Percentiles rank a stretch among this genome's conserved stretches.
phyloP scores from a whole-genome alignment of 495 filamentous ascomycete genomes.

The Trichocladium antarcticum region DNA sequence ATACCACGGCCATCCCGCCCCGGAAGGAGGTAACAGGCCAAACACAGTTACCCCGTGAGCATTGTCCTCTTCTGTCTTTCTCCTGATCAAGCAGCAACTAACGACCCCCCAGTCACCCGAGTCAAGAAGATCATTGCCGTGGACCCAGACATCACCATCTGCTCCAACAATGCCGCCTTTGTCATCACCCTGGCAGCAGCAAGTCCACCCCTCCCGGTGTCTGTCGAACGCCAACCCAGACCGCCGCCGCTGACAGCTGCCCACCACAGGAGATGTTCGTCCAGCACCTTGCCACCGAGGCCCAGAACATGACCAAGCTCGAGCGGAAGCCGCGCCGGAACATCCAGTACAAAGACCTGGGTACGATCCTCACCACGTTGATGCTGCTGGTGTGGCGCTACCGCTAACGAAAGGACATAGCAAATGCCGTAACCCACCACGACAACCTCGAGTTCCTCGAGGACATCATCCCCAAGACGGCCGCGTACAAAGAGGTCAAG shows the following conservation, averaged over 20 bases:
- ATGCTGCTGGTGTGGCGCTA: background rate
- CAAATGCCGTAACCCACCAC: conserved; percentile 73
- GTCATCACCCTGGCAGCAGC: conserved; percentile 84
- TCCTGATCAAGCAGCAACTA: conserved; percentile 2
- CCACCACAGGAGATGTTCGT: conserved; percentile 86
- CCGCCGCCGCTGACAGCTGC: conserved; percentile 1
- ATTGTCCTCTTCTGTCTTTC: background rate
- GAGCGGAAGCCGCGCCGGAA: conserved; percentile 87
- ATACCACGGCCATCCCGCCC: conserved; percentile 68
- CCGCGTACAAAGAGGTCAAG: conserved; percentile 69
- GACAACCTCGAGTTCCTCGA: conserved; percentile 94
- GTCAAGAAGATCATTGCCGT: conserved; percentile 87
- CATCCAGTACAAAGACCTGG: conserved; percentile 91
- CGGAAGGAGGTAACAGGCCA: conserved; percentile 75
- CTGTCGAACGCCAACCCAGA: too few relatives aligned
- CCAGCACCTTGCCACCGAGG: conserved; percentile 76
- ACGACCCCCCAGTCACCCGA: conserved; percentile 54
- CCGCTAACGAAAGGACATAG: conserved; percentile 28
- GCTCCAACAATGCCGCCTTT: conserved; percentile 91
- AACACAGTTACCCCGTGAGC: conserved; percentile 71
- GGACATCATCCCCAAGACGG: conserved; percentile 80
- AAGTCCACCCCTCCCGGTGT: conserved; percentile 15
- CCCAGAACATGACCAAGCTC: conserved; percentile 74
- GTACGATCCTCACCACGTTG: conserved; percentile 29
- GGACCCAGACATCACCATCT: conserved; percentile 72